Base-by-base conservation (phyloP, 768 basidiomycete species). In the Xerocomellus dryophilus region DNA sequence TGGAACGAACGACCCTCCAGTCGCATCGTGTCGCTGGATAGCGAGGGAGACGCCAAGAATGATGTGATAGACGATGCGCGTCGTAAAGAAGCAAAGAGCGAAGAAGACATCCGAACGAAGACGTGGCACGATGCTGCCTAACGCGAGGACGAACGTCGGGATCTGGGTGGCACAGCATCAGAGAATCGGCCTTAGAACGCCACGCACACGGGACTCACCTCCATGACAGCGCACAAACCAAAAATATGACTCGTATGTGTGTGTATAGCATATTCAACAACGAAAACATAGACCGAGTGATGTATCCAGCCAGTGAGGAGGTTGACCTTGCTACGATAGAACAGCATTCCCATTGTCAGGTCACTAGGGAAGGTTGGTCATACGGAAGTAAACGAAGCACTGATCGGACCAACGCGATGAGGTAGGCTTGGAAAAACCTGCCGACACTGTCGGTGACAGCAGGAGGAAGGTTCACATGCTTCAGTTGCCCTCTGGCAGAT, bases 241-340 rank as follows among this genome's bases (percentile, higher is more conserved):
- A 83, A 82, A 14, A 80, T 64, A 25, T 76, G 73, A 4, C 73
- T 61, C 70, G 72, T 76, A 8, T 55, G 60, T 12, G 59, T 56
- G 23, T 70, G 64, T 17, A 76, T 66, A 3, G 73, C 59, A 53
- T 76, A 63, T 23, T 78, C 69, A 54, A 77, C 71, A 10, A 81
- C 60, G 41, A 67, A 59, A 51, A 80, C 62, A 57, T 81, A 80
- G 25, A 71, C 55, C 1, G 70, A 58, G 59, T 80, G 78, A 48
- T 82, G 81, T 20, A 80, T 69, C 81, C 81, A 82, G 4, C 81
- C 81, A n/a, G 77, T 79, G 32, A 80, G 60, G 2, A 80, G 43
- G n/a, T 77, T 78, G 50, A 81, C 53, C 40, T 75, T 76, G 46
- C 71, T 70, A 11, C 71, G 74, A 62, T 83, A 83, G 57, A 75